Evolutionary conservation across 2,329 filamentous ascomycete genomes (phyloP).

Genomic region (Pyrenophora teres): DNA sequence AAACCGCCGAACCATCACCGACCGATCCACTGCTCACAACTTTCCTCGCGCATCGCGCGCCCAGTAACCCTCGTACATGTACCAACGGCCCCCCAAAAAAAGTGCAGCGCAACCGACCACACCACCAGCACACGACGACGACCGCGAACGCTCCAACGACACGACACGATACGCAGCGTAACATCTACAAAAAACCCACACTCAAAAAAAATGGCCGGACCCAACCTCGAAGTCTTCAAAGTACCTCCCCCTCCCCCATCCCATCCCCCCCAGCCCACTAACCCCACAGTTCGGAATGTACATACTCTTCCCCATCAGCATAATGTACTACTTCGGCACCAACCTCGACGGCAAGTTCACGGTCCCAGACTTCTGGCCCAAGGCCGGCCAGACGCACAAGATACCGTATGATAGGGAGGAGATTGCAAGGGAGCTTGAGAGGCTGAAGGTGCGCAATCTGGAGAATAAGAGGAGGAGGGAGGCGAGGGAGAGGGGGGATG

Average conservation of each 20-base stretch:
- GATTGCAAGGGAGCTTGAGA: constrained; percentile 78
- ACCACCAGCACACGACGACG: neutral
- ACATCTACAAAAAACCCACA: too few relatives aligned
- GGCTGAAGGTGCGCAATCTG: constrained; percentile 62
- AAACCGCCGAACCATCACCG: constrained; percentile 8
- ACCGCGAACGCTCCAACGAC: too few relatives aligned
- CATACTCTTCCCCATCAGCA: constrained; percentile 96
- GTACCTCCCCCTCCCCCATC: constrained; percentile 53
- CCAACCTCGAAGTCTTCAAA: constrained; percentile 95
- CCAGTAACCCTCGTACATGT: too few relatives aligned
- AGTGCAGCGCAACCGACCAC: constrained; percentile 1
- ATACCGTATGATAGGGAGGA: constrained; percentile 79
- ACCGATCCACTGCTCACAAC: neutral
- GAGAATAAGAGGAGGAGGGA: constrained; percentile 55
- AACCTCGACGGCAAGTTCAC: constrained; percentile 88
- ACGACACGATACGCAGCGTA: too few relatives aligned
- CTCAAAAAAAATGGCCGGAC: constrained; percentile 68
- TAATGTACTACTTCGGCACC: constrained; percentile 99
- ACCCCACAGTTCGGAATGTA: constrained; percentile 89
- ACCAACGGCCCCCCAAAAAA: too few relatives aligned
- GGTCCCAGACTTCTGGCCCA: constrained; percentile 93
- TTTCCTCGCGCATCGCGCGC: too few relatives aligned
- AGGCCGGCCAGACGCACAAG: constrained; percentile 73
- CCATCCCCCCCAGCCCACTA: neutral
- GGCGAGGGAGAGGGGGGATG: constrained; percentile 42